Conservation (phyloP, 2,329 filamentous ascomycete genomes). For the Ophiostoma angusticollis region DNA sequence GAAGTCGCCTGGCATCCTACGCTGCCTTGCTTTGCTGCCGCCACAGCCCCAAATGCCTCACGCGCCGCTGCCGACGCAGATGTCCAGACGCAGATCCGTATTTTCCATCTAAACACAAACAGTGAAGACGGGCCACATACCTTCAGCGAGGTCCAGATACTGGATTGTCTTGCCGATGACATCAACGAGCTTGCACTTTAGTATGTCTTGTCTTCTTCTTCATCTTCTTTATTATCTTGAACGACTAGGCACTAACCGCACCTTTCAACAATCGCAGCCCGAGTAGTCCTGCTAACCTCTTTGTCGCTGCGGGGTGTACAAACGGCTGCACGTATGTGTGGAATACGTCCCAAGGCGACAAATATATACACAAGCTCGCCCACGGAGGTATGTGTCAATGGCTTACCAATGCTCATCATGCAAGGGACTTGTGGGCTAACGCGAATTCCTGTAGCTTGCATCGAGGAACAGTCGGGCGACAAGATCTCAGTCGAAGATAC, state of each 20-base stretch:
- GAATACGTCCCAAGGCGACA: constrained; percentile 45
- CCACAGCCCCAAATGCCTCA: constrained; percentile 42
- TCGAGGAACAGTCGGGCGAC: constrained; percentile 18
- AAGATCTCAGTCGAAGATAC: constrained; percentile 34
- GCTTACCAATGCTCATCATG: too few species aligned
- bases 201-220: constrained; percentile 15
- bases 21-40: constrained; percentile 39
- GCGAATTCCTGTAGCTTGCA: constrained; percentile 16
- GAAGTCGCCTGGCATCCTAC: constrained; percentile 51
- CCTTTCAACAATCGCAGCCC: constrained; percentile 28
- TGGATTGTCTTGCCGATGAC: constrained; percentile 47
- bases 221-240: not conserved
- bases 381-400: constrained; percentile 35
- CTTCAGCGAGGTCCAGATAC: constrained; percentile 36
- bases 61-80: constrained; percentile 30
- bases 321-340: constrained; percentile 50
- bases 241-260: too few species aligned
- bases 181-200: constrained; percentile 50
- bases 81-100: constrained; percentile 42
- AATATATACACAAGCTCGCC: constrained; percentile 39
- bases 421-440: too few species aligned
- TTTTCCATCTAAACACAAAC: constrained; percentile 30
- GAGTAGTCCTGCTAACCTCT: constrained; percentile 36
- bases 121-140: constrained; percentile 19
- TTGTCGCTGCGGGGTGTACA: constrained; percentile 48